Evolutionary conservation across 2,329 filamentous ascomycete genomes (phyloP), one percentile per base, ranked within the genome.

Genomic region (Aspergillus nomiae): DNA sequence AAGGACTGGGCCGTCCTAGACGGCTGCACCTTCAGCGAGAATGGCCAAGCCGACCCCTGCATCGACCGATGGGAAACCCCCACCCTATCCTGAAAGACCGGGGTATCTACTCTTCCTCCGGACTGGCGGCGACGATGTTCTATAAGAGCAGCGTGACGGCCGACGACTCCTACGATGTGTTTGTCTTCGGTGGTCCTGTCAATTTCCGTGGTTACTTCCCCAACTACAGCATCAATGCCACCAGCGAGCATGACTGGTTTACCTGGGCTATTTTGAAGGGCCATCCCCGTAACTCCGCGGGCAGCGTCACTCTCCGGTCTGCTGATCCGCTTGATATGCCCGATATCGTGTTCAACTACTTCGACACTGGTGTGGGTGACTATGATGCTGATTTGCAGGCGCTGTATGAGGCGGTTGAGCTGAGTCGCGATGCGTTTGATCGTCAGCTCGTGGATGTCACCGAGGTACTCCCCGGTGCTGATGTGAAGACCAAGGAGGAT

Each of bases 321-420:
- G 77, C 84, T 0, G 84, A 92, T 70, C 89, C 90, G 0, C 84
- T 86, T 0, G 89, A 91, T 59, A 78, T 82, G 3, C 90, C 90
- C 0, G 74, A 84, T 7, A 89, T 92, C 67, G 79, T 80, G 56
- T 90, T 88, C 78, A 86, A 87, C 74, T 89, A 84, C 74, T 89
- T 76, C 48, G 77, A 72, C 28, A 78, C 77, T 45, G 77, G 80
- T 4, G 76, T 75, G 0, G 76, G 78, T 2, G 76, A 77, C 0
- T 76, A 80, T 38, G 81, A 86, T 54, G 70, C 85, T 10, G 83
- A 87, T 65, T 75, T 84, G 7, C 69, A 79, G 54, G 85, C 87
- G 0, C 67, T 88, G 16, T 78, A 80, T 36, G 87, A 90, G 69
- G 85, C 82, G 1, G 76, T 90, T 56, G 70, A 81, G 60, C 81